Evolutionary conservation across 805 yeast species (phyloP).

Genomic region (Saturnispora gosingensis): DNA sequence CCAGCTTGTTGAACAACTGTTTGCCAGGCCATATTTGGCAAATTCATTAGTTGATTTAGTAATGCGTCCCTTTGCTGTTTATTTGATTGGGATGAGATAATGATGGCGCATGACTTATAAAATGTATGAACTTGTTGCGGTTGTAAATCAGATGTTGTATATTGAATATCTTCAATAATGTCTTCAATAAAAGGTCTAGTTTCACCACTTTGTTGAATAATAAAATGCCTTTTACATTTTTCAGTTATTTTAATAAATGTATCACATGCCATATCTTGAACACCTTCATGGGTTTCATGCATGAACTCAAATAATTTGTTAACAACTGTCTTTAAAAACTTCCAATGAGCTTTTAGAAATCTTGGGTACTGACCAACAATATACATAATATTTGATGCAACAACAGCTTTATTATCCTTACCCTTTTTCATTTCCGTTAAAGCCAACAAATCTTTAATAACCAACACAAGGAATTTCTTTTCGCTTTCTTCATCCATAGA

Average conservation of each 20-base stretch:
- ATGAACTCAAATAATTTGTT: slow-evolving; percentile 93
- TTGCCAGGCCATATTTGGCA: slow-evolving; percentile 93
- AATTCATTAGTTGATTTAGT: slow-evolving; percentile 69
- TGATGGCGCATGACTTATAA: slow-evolving; percentile 94
- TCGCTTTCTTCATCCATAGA: slow-evolving; percentile 98
- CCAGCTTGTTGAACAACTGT: slow-evolving; percentile 80
- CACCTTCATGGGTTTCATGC: slow-evolving; percentile 99
- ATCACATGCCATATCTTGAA: slow-evolving; percentile 99
- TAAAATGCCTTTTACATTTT: slow-evolving; percentile 93
- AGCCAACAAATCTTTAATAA: slow-evolving; percentile 83
- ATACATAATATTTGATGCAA: slow-evolving; percentile 99
- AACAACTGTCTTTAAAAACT: slow-evolving; percentile 89
- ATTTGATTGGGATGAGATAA: slow-evolving; percentile 77
- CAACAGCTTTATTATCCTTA: slow-evolving; percentile 96
- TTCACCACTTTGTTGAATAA: slow-evolving; percentile 77
- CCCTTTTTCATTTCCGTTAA: slow-evolving; percentile 95
- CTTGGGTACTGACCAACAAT: slow-evolving; percentile 99
- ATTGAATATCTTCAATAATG: slow-evolving; percentile 73
- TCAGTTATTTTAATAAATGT: slow-evolving; percentile 93
- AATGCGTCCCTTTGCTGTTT: slow-evolving; percentile 61
- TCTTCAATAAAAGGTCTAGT: slow-evolving; percentile 85
- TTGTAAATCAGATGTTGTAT: slow-evolving; percentile 82
- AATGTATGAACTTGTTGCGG: slow-evolving; percentile 98
- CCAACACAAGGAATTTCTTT: slow-evolving; percentile 84
- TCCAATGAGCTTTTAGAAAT: slow-evolving; percentile 97